Conservation (phyloP, 192 early-diverging fungal species). For the Gorgonomyces haynaldii region DNA sequence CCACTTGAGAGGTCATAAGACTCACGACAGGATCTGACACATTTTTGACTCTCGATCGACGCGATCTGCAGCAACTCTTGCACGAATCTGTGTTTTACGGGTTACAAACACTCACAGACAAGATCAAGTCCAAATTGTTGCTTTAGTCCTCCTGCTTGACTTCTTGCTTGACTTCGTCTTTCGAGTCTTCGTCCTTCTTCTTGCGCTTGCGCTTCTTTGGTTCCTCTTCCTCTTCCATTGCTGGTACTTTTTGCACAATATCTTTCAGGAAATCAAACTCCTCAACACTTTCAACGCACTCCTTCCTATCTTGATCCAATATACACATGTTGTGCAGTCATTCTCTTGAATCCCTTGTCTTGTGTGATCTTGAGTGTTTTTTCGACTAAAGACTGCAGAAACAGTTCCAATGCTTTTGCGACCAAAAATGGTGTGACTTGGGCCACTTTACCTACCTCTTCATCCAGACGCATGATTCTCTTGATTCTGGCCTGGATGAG, state of each 20-base stretch:
- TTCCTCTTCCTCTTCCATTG: slow-evolving; percentile 26
- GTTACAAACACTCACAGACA: too few species aligned
- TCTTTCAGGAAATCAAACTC: slow-evolving; percentile 93
- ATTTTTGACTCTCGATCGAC: too few species aligned
- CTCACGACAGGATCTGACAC: too few species aligned
- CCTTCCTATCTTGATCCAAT: slow-evolving; percentile 47
- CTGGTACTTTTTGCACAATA: slow-evolving; percentile 65
- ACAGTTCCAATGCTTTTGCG: slow-evolving; percentile 88
- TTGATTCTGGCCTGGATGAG: slow-evolving; percentile 85
- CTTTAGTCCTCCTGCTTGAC: background rate
- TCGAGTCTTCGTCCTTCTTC: slow-evolving; percentile 18
- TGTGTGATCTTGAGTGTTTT: slow-evolving; percentile 75
- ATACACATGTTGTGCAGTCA: slow-evolving; percentile 81
- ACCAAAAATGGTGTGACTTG: slow-evolving; percentile 93
- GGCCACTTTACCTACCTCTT: slow-evolving; percentile 97
- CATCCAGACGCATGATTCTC: slow-evolving; percentile 99
- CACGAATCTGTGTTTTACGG: too few species aligned
- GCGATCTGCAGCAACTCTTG: too few species aligned
- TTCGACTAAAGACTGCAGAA: slow-evolving; percentile 86
- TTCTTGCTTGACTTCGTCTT: slow-evolving; percentile 7
- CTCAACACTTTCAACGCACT: slow-evolving; percentile 67
- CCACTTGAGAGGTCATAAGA: slow-evolving; percentile 34
- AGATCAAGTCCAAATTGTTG: too few species aligned
- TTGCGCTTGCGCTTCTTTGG: slow-evolving; percentile 22
- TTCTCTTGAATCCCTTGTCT: slow-evolving; percentile 63